Evolutionary conservation across 768 basidiomycete genomes (phyloP), one percentile per base, ranked within the genome.

Genomic region (Inosperma sp.): DNA sequence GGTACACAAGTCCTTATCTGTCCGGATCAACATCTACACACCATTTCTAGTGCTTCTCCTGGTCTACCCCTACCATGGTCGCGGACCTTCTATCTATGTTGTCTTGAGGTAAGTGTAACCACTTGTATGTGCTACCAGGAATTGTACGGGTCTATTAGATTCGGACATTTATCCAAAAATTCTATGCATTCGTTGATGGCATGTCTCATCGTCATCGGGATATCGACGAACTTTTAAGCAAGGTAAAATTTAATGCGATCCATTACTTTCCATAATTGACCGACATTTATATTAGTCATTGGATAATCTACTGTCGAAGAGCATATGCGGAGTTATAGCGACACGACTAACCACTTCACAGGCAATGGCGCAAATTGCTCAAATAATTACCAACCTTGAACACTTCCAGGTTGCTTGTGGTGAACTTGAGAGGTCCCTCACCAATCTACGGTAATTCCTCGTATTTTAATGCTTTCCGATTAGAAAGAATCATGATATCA

Each of bases 171-270:
- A 88, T 96, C 31, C 88, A 93, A 58, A 92, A 91, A 59, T 98
- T 96, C 71, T 95, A 97, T 64, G 85, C 91, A 19, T 99, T 98
- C 66, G 83, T 94, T 0, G 96, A 99, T 59, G 95, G 95, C 7
- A 88, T 96, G 5, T 84, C 88, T 2, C 90, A 94, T 62, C 88
- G 92, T 51, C 88, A 93, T 65, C 79, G 86, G 35, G 88, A 94
- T 62, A 89, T 94, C 26, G 94, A 98, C 59, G 92, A 93, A 48
- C 75, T 97, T 7, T 67, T 99, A 44, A 86, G 85, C 70, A 93
- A 86, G 77, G 95, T 93, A 60, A n/a, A n/a, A n/a, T n/a, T n/a
- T n/a, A n/a, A n/a, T n/a, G n/a, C n/a, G n/a, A n/a, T n/a, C n/a
- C n/a, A n/a, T n/a, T n/a, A n/a, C n/a, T n/a, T n/a, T n/a, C n/a